phyloP scores from a whole-genome alignment of 768 basidiomycete species.

The Phanerochaete sordida region DNA sequence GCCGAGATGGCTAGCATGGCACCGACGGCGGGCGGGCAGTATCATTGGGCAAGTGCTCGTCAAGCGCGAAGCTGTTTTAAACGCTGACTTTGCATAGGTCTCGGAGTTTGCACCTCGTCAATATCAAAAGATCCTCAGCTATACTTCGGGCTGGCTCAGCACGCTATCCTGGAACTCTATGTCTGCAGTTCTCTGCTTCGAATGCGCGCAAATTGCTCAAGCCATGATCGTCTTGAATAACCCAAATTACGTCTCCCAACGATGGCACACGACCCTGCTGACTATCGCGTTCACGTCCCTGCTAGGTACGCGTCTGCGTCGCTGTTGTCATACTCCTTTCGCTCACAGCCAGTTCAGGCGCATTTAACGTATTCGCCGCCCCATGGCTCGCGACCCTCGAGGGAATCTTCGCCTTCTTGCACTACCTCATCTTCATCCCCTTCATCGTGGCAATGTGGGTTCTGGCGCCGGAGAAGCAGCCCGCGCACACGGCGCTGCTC shows the following conservation, averaged over 20 bases:
- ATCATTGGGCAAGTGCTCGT: background rate
- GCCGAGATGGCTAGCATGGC: constrained; percentile 4
- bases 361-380: background rate
- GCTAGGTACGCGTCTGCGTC: background rate
- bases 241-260: background rate
- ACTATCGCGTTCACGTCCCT: background rate
- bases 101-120: constrained; percentile 1
- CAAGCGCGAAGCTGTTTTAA: background rate
- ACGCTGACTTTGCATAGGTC: background rate
- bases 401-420: background rate
- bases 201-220: background rate
- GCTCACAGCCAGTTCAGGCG: background rate
- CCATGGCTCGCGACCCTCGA: background rate
- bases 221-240: background rate
- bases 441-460: constrained; percentile 1
- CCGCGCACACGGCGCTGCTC: background rate
- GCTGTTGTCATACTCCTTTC: background rate
- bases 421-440: background rate
- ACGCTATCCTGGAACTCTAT: background rate
- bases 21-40: background rate
- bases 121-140: constrained; percentile 2
- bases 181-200: background rate
- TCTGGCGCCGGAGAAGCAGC: background rate
- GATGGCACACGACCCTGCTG: background rate
- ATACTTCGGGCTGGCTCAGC: constrained; percentile 1